These are phyloP conservation scores for Wickerhamomyces sp. DNA, from an alignment of 1,139 yeast genomes.

Conservation along the genomic window DNA sequence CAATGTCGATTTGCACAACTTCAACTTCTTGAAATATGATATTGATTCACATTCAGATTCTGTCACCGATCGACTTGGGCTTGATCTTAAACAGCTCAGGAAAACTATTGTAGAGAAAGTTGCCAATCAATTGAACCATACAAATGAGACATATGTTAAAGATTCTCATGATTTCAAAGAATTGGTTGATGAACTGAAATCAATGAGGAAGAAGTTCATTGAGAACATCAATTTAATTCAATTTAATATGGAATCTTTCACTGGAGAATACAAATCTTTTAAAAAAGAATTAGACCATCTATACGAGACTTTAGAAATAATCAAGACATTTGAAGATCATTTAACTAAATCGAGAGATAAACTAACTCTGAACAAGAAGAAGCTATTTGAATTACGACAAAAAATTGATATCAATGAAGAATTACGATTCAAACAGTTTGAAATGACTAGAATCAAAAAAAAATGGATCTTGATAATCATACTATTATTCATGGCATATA, in stretches of 20 bases:
- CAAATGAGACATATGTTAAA: not conserved
- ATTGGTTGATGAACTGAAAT: not conserved
- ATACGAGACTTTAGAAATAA: not conserved
- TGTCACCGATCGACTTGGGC: not conserved
- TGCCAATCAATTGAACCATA: not conserved
- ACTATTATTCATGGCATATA: not conserved
- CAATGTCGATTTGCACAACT: not conserved
- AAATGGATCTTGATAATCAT: not conserved
- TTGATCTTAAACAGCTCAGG: not conserved
- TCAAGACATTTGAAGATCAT: constrained; percentile 1
- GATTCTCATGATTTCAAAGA: not conserved
- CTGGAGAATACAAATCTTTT: not conserved
- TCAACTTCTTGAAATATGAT: not conserved
- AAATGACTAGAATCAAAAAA: constrained; percentile 2
- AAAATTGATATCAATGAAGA: constrained; percentile 5
- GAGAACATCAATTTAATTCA: not conserved
- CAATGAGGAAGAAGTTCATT: not conserved
- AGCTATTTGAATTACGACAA: not conserved
- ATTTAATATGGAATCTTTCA: not conserved
- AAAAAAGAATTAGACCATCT: not conserved
- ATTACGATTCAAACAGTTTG: not conserved
- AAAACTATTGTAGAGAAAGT: not conserved
- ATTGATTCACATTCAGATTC: not conserved
- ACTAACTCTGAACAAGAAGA: constrained; percentile 2
- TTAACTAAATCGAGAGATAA: constrained; percentile 1